A percentile compares a stretch with the other conserved stretches of the same genome.
phyloP scores from a whole-genome alignment of 192 early-diverging fungal species.

The Backusella sp. region DNA sequence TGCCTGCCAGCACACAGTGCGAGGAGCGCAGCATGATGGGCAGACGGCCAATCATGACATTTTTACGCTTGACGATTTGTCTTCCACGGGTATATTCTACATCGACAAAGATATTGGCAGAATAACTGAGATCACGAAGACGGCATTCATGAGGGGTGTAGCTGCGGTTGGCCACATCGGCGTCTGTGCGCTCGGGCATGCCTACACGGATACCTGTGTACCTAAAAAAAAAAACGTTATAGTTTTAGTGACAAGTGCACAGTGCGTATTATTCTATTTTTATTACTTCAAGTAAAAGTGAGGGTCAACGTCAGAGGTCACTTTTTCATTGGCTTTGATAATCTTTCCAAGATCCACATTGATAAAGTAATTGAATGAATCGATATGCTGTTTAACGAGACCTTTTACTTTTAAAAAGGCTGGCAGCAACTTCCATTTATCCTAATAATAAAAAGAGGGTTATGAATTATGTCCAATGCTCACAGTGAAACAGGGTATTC shows the following conservation, averaged over 20 bases:
- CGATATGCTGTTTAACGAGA: slow-evolving; percentile 97
- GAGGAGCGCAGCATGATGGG: slow-evolving; percentile 95
- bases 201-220: slow-evolving; percentile 88
- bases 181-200: slow-evolving; percentile 77
- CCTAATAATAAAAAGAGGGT: slow-evolving; percentile 47
- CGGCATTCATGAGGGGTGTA: slow-evolving; percentile 96
- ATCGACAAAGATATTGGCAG: slow-evolving; percentile 89
- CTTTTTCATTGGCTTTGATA: slow-evolving; percentile 84
- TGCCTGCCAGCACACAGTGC: slow-evolving; percentile 78
- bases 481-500: background rate
- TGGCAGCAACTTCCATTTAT: slow-evolving; percentile 98
- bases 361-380: slow-evolving; percentile 99
- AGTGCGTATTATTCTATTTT: background rate
- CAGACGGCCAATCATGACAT: slow-evolving; percentile 87
- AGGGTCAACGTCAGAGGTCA: slow-evolving; percentile 92
- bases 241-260: background rate
- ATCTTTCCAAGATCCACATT: slow-evolving; percentile 94
- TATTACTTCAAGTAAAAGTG: slow-evolving; percentile 84
- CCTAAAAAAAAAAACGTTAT: slow-evolving; percentile 37
- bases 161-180: slow-evolving; percentile 63
- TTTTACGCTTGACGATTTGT: slow-evolving; percentile 75
- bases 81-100: slow-evolving; percentile 88
- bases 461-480: background rate
- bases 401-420: slow-evolving; percentile 97
- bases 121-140: slow-evolving; percentile 93